A percentile compares a stretch with the other conserved stretches of the same genome.
These are phyloP conservation scores for Ceratocystis harringtonii DNA, from an alignment of 2,329 filamentous ascomycete species.

Conservation along the genomic window DNA sequence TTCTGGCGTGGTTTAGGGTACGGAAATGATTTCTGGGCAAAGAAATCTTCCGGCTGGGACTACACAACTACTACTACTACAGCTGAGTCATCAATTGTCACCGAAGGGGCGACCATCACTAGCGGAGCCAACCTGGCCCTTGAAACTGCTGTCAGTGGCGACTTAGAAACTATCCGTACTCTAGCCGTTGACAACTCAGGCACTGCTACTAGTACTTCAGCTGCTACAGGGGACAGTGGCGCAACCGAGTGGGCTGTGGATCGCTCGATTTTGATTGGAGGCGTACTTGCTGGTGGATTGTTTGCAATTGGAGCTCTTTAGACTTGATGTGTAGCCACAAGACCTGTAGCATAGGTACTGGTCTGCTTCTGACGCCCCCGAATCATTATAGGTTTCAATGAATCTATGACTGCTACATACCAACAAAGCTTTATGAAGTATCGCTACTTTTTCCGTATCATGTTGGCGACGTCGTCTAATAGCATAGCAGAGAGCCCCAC, in stretches of 20 bases:
- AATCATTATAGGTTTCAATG: not conserved
- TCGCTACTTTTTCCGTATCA: not conserved
- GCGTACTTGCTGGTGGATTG: slow-evolving; percentile 18
- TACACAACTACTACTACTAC: slow-evolving; percentile 20
- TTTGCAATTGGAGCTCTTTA: slow-evolving; percentile 19
- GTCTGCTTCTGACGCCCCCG: not conserved
- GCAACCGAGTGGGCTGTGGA: slow-evolving; percentile 11
- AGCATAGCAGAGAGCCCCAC: not conserved
- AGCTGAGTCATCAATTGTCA: slow-evolving; percentile 11
- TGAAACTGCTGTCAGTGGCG: slow-evolving; percentile 17
- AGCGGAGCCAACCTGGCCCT: slow-evolving; percentile 14
- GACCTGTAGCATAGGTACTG: not conserved
- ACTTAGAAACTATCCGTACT: slow-evolving; percentile 19
- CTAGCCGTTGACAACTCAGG: slow-evolving; percentile 17
- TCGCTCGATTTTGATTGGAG: slow-evolving; percentile 18
- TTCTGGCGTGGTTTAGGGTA: slow-evolving; percentile 20
- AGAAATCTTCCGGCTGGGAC: slow-evolving; percentile 19
- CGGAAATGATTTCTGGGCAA: slow-evolving; percentile 18
- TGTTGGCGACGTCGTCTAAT: not conserved
- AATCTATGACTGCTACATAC: not conserved
- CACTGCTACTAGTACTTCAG: slow-evolving; percentile 10
- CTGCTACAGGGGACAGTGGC: slow-evolving; percentile 6
- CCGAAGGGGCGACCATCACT: slow-evolving; percentile 16
- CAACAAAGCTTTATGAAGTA: not conserved
- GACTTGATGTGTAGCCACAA: not conserved